phyloP scores from a whole-genome alignment of 164 flowering plant species.

The Liriodendron chinense region DNA sequence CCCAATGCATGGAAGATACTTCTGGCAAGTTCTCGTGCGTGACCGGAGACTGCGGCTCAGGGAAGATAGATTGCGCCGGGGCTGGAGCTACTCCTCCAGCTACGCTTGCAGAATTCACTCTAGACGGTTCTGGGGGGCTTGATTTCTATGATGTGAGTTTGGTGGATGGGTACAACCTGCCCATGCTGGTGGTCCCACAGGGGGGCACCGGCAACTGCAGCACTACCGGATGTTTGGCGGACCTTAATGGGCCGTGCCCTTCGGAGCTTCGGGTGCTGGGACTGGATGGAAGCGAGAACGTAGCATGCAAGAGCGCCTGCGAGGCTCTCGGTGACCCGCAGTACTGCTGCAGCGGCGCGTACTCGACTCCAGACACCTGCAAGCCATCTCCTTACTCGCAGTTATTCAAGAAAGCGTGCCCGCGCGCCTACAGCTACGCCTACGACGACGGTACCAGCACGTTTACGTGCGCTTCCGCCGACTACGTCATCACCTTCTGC shows the following conservation, averaged over 20 bases:
- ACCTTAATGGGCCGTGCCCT: constrained; percentile 72
- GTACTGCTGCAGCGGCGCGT: constrained; percentile 83
- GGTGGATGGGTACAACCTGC: constrained; percentile 81
- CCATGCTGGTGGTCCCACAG: constrained; percentile 58
- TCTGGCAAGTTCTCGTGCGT: constrained; percentile 65
- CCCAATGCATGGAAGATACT: constrained; percentile 54
- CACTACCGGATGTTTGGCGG: constrained; percentile 61
- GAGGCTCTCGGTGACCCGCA: constrained; percentile 61
- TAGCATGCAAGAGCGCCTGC: constrained; percentile 87
- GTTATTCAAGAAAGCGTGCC: constrained; percentile 75
- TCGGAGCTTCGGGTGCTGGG: constrained; percentile 44
- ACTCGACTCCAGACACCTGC: constrained; percentile 60
- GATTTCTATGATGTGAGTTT: constrained; percentile 91
- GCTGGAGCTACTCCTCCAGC: constrained; percentile 71
- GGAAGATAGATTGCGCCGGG: constrained; percentile 66
- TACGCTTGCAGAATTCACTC: constrained; percentile 83
- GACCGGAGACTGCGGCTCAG: constrained; percentile 91
- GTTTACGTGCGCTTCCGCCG: constrained; percentile 69
- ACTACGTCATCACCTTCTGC: constrained; percentile 80
- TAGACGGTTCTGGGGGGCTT: constrained; percentile 56
- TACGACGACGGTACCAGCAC: constrained; percentile 83
- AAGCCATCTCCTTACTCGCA: constrained; percentile 59
- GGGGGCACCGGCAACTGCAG: constrained; percentile 67
- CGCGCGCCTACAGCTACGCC: constrained; percentile 87
- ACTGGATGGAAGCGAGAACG: constrained; percentile 25